These are phyloP conservation scores for Zygosaccharomyces sapae DNA, from an alignment of 1,139 yeast genomes.

Conservation along the genomic window DNA sequence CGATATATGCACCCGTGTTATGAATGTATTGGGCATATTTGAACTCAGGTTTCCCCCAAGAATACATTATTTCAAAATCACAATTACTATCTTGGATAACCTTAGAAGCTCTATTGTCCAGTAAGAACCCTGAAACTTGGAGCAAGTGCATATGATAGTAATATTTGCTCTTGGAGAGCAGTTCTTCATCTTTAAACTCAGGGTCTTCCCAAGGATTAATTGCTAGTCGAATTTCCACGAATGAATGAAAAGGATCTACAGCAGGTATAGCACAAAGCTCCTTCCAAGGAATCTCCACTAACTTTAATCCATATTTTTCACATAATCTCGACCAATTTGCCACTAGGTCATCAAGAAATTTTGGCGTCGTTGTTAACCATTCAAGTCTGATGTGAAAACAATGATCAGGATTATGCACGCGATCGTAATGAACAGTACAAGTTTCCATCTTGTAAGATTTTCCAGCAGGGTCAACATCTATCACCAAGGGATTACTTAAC, in stretches of 20 bases:
- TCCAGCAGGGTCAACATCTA: constrained; percentile 70
- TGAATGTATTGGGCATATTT: constrained; percentile 87
- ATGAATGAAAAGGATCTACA: constrained; percentile 82
- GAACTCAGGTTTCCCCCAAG: constrained; percentile 89
- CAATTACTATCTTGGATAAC: constrained; percentile 50
- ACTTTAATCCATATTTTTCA: constrained; percentile 75
- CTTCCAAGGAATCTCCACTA: constrained; percentile 92
- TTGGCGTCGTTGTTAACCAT: constrained; percentile 90
- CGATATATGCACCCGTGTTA: constrained; percentile 80
- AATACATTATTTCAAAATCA: constrained; percentile 61
- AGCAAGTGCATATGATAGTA: constrained; percentile 63
- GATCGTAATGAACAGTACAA: constrained; percentile 81
- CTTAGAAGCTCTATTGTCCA: constrained; percentile 75
- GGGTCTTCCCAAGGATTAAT: constrained; percentile 63
- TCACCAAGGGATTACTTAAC: constrained; percentile 50
- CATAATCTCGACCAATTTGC: constrained; percentile 77
- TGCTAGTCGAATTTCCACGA: constrained; percentile 61
- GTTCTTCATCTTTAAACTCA: constrained; percentile 46
- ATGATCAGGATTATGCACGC: constrained; percentile 90
- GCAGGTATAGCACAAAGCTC: constrained; percentile 76
- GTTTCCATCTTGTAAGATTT: constrained; percentile 76
- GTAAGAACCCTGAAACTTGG: constrained; percentile 64
- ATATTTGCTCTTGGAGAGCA: constrained; percentile 46
- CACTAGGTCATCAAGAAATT: constrained; percentile 83
- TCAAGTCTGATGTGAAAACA: constrained; percentile 88